Percentiles rank a stretch among this genome's conserved stretches.
Conservation (phyloP, 371 early-diverging fungal genomes). For the Haplosporangium sp. region DNA sequence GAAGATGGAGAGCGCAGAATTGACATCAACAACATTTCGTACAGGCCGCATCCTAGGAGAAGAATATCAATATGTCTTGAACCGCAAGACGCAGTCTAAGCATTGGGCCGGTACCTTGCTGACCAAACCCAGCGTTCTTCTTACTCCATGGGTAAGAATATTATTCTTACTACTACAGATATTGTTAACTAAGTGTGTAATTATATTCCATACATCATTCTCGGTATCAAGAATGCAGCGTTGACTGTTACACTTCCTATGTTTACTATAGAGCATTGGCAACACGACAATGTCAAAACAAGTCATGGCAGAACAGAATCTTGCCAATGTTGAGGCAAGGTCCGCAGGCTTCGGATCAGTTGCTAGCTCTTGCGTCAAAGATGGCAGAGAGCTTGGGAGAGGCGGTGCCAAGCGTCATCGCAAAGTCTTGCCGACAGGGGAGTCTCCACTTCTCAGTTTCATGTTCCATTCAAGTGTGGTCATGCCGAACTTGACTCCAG, state of each 20-base stretch:
- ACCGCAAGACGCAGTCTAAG: constrained; percentile 57
- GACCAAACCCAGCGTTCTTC: constrained; percentile 61
- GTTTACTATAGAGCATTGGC: constrained; percentile 20
- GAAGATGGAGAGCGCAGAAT: constrained; percentile 10
- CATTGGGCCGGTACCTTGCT: constrained; percentile 66
- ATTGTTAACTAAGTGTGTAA: too few relatives aligned
- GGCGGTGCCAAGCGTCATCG: constrained; percentile 49
- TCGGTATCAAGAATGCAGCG: too few relatives aligned
- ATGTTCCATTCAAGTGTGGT: constrained; percentile 28
- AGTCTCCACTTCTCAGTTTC: constrained; percentile 23
- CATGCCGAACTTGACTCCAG: constrained; percentile 26
- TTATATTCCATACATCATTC: too few relatives aligned
- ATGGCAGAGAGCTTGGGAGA: constrained; percentile 11
- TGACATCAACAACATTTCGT: neutral
- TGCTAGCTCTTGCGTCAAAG: neutral
- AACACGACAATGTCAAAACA: constrained; percentile 25
- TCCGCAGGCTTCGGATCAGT: neutral
- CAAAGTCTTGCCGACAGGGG: constrained; percentile 9
- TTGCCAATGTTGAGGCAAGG: neutral
- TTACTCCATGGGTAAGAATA: constrained; percentile 60
- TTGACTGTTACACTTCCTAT: neutral
- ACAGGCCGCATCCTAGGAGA: constrained; percentile 62
- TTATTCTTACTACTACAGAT: neutral
- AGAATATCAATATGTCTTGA: constrained; percentile 68
- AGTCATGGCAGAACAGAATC: constrained; percentile 14